Evolutionary conservation across 345 rosid species (phyloP), one percentile per base, ranked within the genome.

Genomic region (Eutrema heterophyllum): DNA sequence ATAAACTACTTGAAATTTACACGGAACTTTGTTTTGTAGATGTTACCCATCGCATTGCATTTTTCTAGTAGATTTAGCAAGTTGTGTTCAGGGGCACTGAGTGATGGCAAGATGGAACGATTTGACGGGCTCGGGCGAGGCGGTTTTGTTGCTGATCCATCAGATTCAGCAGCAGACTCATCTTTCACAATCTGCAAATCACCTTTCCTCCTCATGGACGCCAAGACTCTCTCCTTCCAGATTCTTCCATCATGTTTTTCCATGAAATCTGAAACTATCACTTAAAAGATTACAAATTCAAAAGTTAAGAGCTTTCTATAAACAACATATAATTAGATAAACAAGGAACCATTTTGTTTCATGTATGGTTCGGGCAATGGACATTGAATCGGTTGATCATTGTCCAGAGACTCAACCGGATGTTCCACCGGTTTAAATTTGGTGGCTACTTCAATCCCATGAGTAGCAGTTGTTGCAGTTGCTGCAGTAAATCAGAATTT

Each of bases 351-450:
- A 62, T 5, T 16, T 11, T 15, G 50, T 30, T 14, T 26, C 78
- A 94, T 91, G 24, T 96, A 94, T 67, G 93, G 97, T 74, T 94
- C 98, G 0, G 98, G 93, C 5, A 84, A 61, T 4, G 96, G 98
- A 79, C 98, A 94, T 39, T 88, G 93, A 67, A 94, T 87, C 0
- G 98, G 95, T 70, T 40, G 83, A 76, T 87, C 96, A 43, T 78
- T 87, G 75, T 91, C 86, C 16, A 83, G 70, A 66, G 98, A 97
- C 86, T 91, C 98, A 0, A 75, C 78, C 0, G 97, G 98, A 79
- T 87, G 97, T 81, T 94, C 98, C 5, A 94, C 93, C 0, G 96
- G 98, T 86, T 89, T 94, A 80, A 94, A 91, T 74, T 94, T 93
- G 1, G 84, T 85, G 0, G 96, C 93, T 64, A 88, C 81, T 77